Conservation (phyloP, 2,329 filamentous ascomycete genomes). For the Hypoxylon sp. region DNA sequence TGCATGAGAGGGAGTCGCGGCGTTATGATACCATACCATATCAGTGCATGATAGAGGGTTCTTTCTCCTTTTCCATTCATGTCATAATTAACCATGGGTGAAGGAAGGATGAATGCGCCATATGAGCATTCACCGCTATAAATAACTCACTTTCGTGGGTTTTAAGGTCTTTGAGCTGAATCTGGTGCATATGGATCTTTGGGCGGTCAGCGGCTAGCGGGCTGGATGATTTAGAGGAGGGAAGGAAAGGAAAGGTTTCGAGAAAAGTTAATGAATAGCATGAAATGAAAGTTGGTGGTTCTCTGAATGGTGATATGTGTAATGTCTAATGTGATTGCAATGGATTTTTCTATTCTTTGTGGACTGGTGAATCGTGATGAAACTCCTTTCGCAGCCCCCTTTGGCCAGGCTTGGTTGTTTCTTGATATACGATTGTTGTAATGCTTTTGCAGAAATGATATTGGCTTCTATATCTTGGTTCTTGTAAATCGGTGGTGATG, state of each 20-base stretch:
- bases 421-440: background rate
- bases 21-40: background rate
- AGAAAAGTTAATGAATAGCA: constrained; percentile 20
- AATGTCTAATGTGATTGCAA: background rate
- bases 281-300: background rate
- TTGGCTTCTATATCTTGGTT: background rate
- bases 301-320: background rate
- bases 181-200: background rate
- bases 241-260: background rate
- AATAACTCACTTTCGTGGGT: background rate
- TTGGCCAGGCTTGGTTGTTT: too few species aligned
- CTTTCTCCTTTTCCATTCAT: background rate
- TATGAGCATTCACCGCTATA: background rate
- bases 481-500: background rate
- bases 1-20: background rate
- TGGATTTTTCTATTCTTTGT: background rate
- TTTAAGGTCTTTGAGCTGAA: background rate
- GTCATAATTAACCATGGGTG: background rate
- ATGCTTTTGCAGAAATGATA: background rate
- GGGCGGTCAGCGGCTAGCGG: background rate
- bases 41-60: constrained; percentile 1
- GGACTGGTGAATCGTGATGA: background rate
- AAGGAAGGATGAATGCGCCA: background rate
- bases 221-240: background rate
- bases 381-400: too few species aligned